These are phyloP conservation scores for Cymbopogon citratus DNA, from an alignment of 176 grass and related monocot species.

Conservation along the genomic window DNA sequence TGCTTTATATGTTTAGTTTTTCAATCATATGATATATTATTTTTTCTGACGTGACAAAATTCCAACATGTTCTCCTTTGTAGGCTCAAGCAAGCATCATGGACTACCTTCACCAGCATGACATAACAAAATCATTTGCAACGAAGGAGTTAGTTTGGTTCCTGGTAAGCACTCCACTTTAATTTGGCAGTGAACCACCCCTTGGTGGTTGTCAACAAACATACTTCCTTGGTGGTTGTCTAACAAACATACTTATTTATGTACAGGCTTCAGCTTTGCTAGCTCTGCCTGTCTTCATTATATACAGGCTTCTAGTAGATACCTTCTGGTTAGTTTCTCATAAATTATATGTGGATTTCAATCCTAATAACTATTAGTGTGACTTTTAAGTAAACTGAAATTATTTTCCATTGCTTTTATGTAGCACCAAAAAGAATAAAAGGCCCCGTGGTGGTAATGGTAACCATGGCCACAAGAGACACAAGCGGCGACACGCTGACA, in stretches of 20 bases:
- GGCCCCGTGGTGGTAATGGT: conserved; percentile 32
- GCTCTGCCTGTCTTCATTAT: conserved; percentile 65
- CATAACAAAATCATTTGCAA: conserved; percentile 70
- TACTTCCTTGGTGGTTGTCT: neutral
- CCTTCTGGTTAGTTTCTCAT: conserved; percentile 59
- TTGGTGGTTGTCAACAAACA: no score
- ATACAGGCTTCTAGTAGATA: conserved; percentile 60
- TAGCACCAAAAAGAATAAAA: conserved; percentile 62
- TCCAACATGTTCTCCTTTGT: conserved; percentile 16
- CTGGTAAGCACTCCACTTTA: conserved; percentile 51
- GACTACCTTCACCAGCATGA: conserved; percentile 78
- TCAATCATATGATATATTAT: neutral
- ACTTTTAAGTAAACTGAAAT: neutral
- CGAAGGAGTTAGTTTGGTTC: conserved; percentile 95
- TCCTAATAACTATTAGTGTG: neutral
- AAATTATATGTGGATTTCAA: neutral
- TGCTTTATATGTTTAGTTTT: neutral
- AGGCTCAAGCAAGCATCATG: conserved; percentile 79
- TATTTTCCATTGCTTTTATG: neutral
- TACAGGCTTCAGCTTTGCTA: conserved; percentile 86
- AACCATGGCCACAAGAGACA: conserved; percentile 56
- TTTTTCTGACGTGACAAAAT: neutral
- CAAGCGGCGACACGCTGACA: conserved; percentile 71
- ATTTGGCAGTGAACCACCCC: neutral
- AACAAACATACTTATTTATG: conserved; percentile 4